These are phyloP conservation scores for Fusarium xyrophilum DNA, from an alignment of 2,329 filamentous ascomycete genomes.

Conservation along the genomic window DNA sequence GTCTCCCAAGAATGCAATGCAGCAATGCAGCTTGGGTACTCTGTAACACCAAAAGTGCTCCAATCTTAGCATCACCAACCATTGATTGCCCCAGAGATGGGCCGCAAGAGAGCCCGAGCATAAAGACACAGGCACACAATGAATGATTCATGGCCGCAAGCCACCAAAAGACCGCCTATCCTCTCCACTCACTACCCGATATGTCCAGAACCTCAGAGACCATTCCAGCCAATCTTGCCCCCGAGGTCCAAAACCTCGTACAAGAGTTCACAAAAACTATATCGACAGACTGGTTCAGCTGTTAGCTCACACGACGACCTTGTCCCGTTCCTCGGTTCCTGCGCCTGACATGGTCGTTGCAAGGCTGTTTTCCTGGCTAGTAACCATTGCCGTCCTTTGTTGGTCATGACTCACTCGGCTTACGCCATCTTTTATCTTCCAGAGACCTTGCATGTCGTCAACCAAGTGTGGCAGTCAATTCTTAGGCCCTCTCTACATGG, in stretches of 20 bases:
- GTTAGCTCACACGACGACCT: neutral
- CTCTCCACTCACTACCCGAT: neutral
- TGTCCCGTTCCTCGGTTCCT: slow-evolving; percentile 12
- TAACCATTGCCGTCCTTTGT: slow-evolving; percentile 27
- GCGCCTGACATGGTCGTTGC: slow-evolving; percentile 12
- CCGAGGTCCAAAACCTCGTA: slow-evolving; percentile 24
- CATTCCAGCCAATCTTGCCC: slow-evolving; percentile 28
- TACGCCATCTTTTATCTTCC: slow-evolving; percentile 12
- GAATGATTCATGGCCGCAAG: slow-evolving; percentile 27
- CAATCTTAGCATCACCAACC: neutral
- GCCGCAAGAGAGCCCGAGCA: slow-evolving; percentile 12
- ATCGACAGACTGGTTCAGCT: slow-evolving; percentile 3
- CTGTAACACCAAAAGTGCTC: slow-evolving; percentile 22
- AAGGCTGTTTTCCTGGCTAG: slow-evolving; percentile 34
- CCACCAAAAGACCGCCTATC: slow-evolving; percentile 14
- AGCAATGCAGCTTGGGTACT: slow-evolving; percentile 27
- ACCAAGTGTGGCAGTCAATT: neutral
- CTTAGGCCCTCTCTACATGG: neutral
- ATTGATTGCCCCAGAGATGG: neutral
- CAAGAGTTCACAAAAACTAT: slow-evolving; percentile 32
- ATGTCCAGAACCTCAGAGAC: slow-evolving; percentile 19
- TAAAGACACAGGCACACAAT: neutral
- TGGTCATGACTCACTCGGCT: slow-evolving; percentile 32
- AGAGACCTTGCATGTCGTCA: slow-evolving; percentile 5
- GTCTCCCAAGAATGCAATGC: slow-evolving; percentile 23